Conservation (phyloP, 1,284 basidiomycete genomes). For the Austroboletus novae-zelandiae region DNA sequence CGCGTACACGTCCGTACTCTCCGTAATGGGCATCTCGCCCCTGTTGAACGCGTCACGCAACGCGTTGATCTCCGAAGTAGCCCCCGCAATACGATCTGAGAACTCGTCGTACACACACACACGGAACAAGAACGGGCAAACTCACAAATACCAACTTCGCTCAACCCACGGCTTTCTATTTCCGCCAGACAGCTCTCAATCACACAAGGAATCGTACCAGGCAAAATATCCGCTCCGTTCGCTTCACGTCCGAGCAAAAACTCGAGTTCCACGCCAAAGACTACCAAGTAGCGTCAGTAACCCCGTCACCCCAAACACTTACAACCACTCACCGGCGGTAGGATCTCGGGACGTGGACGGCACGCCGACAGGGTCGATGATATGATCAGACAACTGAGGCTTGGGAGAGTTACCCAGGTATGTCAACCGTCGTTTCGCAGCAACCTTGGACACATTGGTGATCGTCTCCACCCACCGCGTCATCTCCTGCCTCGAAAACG, state of each 20-base stretch:
- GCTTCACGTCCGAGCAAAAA: constrained; percentile 67
- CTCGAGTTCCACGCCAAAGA: constrained; percentile 74
- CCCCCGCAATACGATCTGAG: constrained; percentile 80
- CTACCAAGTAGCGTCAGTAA: constrained; percentile 36
- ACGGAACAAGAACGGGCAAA: constrained; percentile 4
- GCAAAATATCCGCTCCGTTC: constrained; percentile 43
- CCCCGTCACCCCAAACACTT: not conserved
- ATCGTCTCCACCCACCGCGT: constrained; percentile 73
- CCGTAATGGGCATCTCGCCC: constrained; percentile 61
- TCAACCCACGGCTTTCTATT: constrained; percentile 71
- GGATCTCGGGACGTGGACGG: constrained; percentile 49
- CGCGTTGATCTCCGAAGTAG: constrained; percentile 61
- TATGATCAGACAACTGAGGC: constrained; percentile 66
- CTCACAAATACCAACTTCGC: constrained; percentile 81
- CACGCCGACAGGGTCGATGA: constrained; percentile 47
- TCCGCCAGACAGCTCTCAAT: constrained; percentile 64
- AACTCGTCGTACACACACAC: not conserved
- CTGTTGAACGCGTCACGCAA: constrained; percentile 73
- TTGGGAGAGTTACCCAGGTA: constrained; percentile 73
- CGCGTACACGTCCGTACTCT: constrained; percentile 70
- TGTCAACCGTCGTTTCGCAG: constrained; percentile 75
- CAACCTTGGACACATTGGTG: constrained; percentile 62
- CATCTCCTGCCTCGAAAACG: constrained; percentile 65
- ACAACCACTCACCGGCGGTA: constrained; percentile 51
- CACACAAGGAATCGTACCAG: constrained; percentile 62